These are phyloP conservation scores for Taiwanofungus camphoratus DNA, from an alignment of 1,284 basidiomycete species.

Conservation along the genomic window DNA sequence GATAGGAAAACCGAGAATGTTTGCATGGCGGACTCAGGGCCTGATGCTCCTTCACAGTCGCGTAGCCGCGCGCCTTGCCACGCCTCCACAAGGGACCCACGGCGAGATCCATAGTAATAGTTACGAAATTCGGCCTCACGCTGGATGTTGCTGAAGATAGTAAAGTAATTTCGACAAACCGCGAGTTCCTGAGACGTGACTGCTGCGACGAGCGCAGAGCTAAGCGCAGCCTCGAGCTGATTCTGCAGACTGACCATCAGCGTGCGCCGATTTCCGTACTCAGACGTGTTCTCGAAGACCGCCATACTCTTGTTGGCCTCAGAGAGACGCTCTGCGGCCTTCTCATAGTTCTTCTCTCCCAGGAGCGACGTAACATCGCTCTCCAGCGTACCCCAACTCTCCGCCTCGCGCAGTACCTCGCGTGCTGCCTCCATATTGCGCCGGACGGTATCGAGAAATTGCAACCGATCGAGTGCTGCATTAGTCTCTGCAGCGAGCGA, in stretches of 20 bases:
- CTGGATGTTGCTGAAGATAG: slow-evolving; percentile 86
- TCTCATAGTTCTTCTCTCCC: slow-evolving; percentile 68
- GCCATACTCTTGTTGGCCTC: slow-evolving; percentile 85
- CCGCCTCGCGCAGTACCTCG: slow-evolving; percentile 84
- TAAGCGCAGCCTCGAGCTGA: slow-evolving; percentile 85
- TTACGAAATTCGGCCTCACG: slow-evolving; percentile 86
- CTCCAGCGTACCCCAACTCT: slow-evolving; percentile 92
- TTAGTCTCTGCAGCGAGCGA: slow-evolving; percentile 49
- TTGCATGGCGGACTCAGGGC: slow-evolving; percentile 21
- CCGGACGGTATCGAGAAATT: slow-evolving; percentile 78
- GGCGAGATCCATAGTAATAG: slow-evolving; percentile 85
- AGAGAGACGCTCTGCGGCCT: slow-evolving; percentile 83
- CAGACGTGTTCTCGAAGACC: slow-evolving; percentile 84
- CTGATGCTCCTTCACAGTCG: slow-evolving; percentile 39
- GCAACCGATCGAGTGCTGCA: slow-evolving; percentile 65
- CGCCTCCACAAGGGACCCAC: slow-evolving; percentile 52
- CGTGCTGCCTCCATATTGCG: slow-evolving; percentile 80
- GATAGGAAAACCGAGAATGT: slow-evolving; percentile 64
- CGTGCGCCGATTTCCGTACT: slow-evolving; percentile 79
- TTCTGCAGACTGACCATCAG: slow-evolving; percentile 90
- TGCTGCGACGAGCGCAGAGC: slow-evolving; percentile 78
- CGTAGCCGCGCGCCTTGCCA: slow-evolving; percentile 60
- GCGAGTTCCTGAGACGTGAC: slow-evolving; percentile 71
- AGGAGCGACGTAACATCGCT: slow-evolving; percentile 83
- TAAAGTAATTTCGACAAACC: slow-evolving; percentile 72